phyloP scores from a whole-genome alignment of 2,329 filamentous ascomycete genomes.

The Cercospora citrullina region DNA sequence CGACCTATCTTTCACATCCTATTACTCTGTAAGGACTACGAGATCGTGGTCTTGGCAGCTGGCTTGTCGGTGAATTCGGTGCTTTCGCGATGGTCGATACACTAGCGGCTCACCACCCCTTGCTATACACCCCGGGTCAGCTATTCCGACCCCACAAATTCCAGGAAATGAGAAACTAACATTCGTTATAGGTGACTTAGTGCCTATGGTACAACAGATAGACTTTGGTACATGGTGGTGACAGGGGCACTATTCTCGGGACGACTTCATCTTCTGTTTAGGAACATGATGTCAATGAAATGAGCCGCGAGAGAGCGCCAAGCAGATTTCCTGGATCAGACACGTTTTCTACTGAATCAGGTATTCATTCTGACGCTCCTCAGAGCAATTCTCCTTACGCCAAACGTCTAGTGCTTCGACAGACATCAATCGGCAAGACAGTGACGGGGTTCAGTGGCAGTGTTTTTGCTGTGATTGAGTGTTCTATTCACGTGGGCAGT shows the following conservation, averaged over 20 bases:
- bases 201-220: not conserved
- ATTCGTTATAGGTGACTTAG: not conserved
- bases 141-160: not conserved
- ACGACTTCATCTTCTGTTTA: not conserved
- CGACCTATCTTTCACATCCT: not conserved
- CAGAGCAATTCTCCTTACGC: not conserved
- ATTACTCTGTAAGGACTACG: not conserved
- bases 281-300: not conserved
- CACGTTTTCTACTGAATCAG: not conserved
- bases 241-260: not conserved
- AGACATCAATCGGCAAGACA: not conserved
- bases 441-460: not conserved
- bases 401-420: not conserved
- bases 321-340: not conserved
- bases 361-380: not conserved
- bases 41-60: not conserved
- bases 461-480: not conserved
- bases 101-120: not conserved
- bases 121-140: not conserved
- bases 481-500: not conserved
- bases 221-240: not conserved
- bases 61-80: not conserved
- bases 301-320: not conserved
- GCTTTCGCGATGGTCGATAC: not conserved
- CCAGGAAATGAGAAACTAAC: not conserved